Percentiles rank a stretch among this genome's conserved stretches.
Conservation (phyloP, 495 filamentous ascomycete genomes). For the Neurospora sp. region DNA sequence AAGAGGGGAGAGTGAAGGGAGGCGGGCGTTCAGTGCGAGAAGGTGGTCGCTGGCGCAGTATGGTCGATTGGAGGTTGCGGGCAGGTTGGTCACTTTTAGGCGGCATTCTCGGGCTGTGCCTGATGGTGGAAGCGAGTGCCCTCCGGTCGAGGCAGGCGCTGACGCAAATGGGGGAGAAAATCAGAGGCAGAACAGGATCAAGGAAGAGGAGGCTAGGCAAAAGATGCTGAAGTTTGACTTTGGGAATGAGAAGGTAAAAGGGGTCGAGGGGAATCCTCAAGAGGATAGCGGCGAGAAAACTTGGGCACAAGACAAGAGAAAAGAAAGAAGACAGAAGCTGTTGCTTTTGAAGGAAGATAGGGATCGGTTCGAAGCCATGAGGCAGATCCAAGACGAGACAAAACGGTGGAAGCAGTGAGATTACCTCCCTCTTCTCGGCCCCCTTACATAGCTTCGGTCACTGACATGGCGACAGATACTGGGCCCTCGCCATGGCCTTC, state of each 20-base stretch:
- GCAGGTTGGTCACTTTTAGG: slow-evolving; percentile 25
- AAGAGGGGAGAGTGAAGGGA: not conserved
- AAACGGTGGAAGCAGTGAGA: slow-evolving; percentile 44
- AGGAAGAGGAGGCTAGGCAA: not conserved
- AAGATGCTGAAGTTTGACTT: not conserved
- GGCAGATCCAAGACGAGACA: slow-evolving; percentile 55
- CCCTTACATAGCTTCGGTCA: not conserved
- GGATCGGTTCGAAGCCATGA: slow-evolving; percentile 69
- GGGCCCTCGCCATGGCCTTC: slow-evolving; percentile 47
- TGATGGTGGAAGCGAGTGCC: not conserved
- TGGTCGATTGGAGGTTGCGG: slow-evolving; percentile 25
- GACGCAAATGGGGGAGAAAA: not conserved
- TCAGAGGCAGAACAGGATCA: not conserved
- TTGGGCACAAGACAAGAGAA: slow-evolving; percentile 41
- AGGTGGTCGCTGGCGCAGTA: slow-evolving; percentile 24
- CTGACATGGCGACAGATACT: slow-evolving; percentile 29
- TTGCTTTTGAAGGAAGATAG: slow-evolving; percentile 43
- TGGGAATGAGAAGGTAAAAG: slow-evolving; percentile 15
- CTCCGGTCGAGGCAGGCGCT: not conserved
- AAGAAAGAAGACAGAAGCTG: slow-evolving; percentile 42
- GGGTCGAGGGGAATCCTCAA: slow-evolving; percentile 2
- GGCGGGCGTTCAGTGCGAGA: not conserved
- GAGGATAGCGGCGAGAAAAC: slow-evolving; percentile 14
- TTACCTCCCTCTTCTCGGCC: not conserved
- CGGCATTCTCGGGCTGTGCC: not conserved